Base-by-base conservation (phyloP, 1,284 basidiomycete species). In the Ceratobasidium sp. region DNA sequence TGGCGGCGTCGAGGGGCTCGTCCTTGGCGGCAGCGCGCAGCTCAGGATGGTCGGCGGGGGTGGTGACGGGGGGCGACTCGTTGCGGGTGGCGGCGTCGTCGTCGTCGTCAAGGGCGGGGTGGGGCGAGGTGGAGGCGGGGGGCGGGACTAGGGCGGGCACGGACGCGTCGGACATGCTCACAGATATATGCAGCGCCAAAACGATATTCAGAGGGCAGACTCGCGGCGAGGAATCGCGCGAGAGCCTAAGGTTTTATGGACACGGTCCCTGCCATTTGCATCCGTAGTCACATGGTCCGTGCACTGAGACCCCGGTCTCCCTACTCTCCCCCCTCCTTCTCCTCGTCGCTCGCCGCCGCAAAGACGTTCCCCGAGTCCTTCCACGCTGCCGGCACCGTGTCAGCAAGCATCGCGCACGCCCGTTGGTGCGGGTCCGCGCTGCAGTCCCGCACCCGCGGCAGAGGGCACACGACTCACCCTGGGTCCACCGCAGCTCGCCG, bases 401-500 rank as follows among this genome's bases (percentile, higher is more conserved):
- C 63, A 74, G 34, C 27, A 11, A 78, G 84, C 83, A 84, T 85
- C 84, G 84, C 83, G 83, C 83, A 85, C 87, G 84, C 81, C 27
- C 39, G 63, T 41, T 16, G 22, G 29, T 11, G 14, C 54, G 54
- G 29, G 14, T 31, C 1, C 29, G 13, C 14, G 29, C 31, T 0
- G 27, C 11, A 24, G 77, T 2, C 76, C 78, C 68, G 76, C 74
- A 29, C 16, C 51, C 51, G 9, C 27, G 8, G 13, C 51, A 2
- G 24, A n/a, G 24, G 7, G 3, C 9, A 29, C 22, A n/a, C 29
- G 71, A 84, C 91, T 85, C 83, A 91, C 93, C 93, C 83, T 82
- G 83, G 39, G 94, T 95, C 90, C 91, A 95, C 79, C 89, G 86
- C 62, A 92, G 92, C 80, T 96, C 90, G 75, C 86, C 84, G 37